Percentiles rank a stretch among this genome's conserved stretches.
phyloP scores from a whole-genome alignment of 2,329 filamentous ascomycete genomes.

The Colletotrichum caudatum region DNA sequence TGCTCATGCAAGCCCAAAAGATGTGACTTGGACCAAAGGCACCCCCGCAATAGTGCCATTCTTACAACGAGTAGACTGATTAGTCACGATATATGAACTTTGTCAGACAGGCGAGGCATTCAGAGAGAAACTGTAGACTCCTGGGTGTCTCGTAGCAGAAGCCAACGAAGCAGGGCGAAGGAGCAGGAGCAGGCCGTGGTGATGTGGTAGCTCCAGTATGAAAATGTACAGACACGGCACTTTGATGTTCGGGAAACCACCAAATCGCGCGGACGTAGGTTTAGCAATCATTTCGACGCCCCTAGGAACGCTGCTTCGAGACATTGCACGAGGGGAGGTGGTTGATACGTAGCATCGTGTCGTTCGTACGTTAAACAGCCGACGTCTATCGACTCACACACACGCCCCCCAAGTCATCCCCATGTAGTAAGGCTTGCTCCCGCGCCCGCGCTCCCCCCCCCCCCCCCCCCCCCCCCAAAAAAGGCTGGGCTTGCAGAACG shows the following conservation, averaged over 20 bases:
- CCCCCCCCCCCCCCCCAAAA: no score
- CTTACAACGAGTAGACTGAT: not conserved
- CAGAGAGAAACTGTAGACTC: not conserved
- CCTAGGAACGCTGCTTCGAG: no score
- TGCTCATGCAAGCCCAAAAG: not conserved
- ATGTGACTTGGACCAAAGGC: not conserved
- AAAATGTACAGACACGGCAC: no score
- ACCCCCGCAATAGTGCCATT: not conserved
- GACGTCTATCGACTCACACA: no score
- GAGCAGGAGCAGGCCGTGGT: not conserved
- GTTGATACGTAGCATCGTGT: no score
- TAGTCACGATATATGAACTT: not conserved
- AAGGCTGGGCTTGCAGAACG: not conserved
- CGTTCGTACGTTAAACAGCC: not conserved
- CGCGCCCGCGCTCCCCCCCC: not conserved
- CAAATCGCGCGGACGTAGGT: not conserved
- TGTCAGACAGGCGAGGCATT: not conserved
- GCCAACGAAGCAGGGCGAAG: not conserved
- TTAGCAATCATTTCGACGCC: not conserved
- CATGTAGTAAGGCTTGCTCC: not conserved
- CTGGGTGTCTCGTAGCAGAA: not conserved
- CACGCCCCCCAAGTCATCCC: not conserved
- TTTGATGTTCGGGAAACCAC: not conserved
- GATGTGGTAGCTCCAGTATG: not conserved
- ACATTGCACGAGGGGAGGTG: not conserved